Evolutionary conservation across 768 basidiomycete species (phyloP), one percentile per base, ranked within the genome.

Genomic region (Mycena belliarum): DNA sequence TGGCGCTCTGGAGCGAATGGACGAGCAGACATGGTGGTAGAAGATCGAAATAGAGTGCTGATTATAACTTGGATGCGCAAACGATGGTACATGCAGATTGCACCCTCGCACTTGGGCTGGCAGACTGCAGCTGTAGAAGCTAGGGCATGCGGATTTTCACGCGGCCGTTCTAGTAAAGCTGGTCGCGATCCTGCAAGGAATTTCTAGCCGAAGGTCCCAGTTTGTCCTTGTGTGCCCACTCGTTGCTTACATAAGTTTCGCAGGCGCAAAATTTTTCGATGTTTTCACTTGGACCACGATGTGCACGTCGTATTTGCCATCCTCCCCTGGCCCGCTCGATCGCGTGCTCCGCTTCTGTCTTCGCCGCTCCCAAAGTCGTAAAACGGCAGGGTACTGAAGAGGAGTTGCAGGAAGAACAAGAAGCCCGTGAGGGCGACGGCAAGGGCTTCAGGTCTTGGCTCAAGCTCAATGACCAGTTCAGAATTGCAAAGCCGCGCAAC

Each of bases 1-100:
- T 85, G 81, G 63, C 88, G 87, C 74, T 98, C 95, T 40, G 76
- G 66, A 1, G 82, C 74, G 66, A 85, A 86, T 50, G 79, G 67
- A 6, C 75, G 66, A 4, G 47, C 28, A n/a, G 85, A 79, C 86
- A 87, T 87, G 58, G 65, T 60, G 23, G 59, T 60, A n/a, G 52
- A 54, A n/a, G 55, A 61, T 63, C 63, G 65, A 58, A 43, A 63
- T 63, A 53, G 18, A 40, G 41, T 2, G 18, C 40, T 29, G 12
- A 59, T 12, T 7, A 59, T 59, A 18, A 43, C 21, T 5, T n/a
- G n/a, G n/a, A n/a, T n/a, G n/a, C 47, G 47, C 16, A 62, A 20
- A 35, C 49, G 49, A 21, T 10, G 24, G 51, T 49, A 33, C 55
- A 61, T 52, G 55, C 55, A 53, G 38, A 10, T 40, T 33, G 14